These are phyloP conservation scores for Plantago lanceolata DNA, from an alignment of 305 asterid species.

Conservation along the genomic window DNA sequence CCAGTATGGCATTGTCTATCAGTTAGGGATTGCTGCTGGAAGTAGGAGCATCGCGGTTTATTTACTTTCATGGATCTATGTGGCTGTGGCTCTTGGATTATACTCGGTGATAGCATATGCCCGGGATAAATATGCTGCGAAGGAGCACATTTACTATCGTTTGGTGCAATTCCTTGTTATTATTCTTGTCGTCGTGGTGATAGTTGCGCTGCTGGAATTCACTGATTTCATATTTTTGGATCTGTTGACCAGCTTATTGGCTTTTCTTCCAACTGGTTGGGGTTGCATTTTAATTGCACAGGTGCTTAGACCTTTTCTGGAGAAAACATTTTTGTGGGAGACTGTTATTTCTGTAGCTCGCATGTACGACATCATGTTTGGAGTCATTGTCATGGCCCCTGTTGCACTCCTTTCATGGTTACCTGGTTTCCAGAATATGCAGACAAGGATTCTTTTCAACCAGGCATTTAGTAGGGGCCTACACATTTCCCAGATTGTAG, in stretches of 20 bases:
- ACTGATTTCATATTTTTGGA: slow-evolving; percentile 45
- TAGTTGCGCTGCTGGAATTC: slow-evolving; percentile 45
- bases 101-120: slow-evolving; percentile 46
- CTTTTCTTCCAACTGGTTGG: slow-evolving; percentile 68
- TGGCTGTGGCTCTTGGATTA: slow-evolving; percentile 46
- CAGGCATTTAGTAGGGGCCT: slow-evolving; percentile 70
- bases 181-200: slow-evolving; percentile 36
- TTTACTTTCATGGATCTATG: slow-evolving; percentile 54
- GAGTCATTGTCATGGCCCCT: slow-evolving; percentile 55
- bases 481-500: slow-evolving; percentile 60
- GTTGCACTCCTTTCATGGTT: slow-evolving; percentile 57
- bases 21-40: slow-evolving; percentile 51
- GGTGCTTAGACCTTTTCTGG: slow-evolving; percentile 46
- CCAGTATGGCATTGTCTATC: slow-evolving; percentile 67
- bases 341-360: slow-evolving; percentile 46
- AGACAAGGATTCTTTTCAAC: slow-evolving; percentile 60
- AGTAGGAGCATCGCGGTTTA: slow-evolving; percentile 55
- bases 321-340: slow-evolving; percentile 46
- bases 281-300: slow-evolving; percentile 51
- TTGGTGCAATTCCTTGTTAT: slow-evolving; percentile 62
- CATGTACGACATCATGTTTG: slow-evolving; percentile 54
- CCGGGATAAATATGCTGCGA: slow-evolving; percentile 56
- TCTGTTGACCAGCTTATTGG: slow-evolving; percentile 52
- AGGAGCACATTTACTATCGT: slow-evolving; percentile 62
- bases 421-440: slow-evolving; percentile 71